Base-by-base conservation (phyloP, 805 yeast genomes). In the Blastobotrys americana region DNA sequence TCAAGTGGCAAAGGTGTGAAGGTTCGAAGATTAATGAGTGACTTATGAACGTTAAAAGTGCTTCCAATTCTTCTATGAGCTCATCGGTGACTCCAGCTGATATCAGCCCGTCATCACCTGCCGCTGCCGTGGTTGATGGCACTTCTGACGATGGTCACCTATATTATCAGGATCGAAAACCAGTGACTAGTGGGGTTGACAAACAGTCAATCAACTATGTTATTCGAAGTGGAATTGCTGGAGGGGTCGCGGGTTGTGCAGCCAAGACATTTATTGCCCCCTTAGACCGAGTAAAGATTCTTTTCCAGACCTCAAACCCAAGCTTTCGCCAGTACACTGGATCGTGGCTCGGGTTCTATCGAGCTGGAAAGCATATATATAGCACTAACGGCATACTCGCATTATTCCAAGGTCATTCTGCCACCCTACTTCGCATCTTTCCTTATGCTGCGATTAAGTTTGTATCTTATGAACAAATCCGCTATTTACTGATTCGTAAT, bases 371-470 rank as follows among this genome's bases (percentile, higher is more conserved):
- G 28, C 73, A 76, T 45, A 89, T 93, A 20, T 77, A 77, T 66
- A 45, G 54, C 5, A 70, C 67, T 41, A 93, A 87, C 61, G 97
- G 97, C 15, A 39, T 80, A 1, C 50, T 67, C 36, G 98, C 98
- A 1, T 75, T 93, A 44, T 90, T 80, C 61, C 96, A 90, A 57
- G 98, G 98, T 34, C 98, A 93, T 62, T 85, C 95, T 3, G 96
- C 94, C 1, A 93, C 98, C 0, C 67, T 93, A 41, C 63, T 89
- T 36, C 72, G 98, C 50, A 86, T 93, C 2, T 90, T 93, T 62
- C 98, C 98, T 1, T 93, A 93, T 62, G 97, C 98, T 3, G 96
- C 96, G 8, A 84, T 93, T 57, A 93, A 93, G 62, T 93, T 90
- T 63, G 96, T 93, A 13, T 89, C 95, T 6, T 93, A 93, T 64